A percentile compares a stretch with the other conserved stretches of the same genome.
These are phyloP conservation scores for Wallacemonas collosoma DNA, from an alignment of 208 protist species.

Conservation along the genomic window DNA sequence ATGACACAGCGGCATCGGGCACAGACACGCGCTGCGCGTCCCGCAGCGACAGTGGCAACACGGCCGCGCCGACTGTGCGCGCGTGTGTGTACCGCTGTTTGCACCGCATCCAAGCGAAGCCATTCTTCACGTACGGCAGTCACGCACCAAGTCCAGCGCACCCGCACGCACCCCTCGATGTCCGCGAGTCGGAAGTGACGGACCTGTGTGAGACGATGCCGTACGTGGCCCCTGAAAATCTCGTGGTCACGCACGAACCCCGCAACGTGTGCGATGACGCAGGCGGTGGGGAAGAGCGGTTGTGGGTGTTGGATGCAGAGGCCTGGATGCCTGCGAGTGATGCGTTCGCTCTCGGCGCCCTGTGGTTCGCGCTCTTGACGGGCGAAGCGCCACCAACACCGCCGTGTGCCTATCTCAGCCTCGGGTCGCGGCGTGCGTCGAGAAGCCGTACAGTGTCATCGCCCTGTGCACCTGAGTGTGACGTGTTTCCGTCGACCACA, in stretches of 20 bases:
- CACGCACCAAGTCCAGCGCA: constrained; percentile 6
- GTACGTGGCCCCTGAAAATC: constrained; percentile 32
- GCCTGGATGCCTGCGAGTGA: constrained; percentile 22
- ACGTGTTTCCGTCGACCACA: no score
- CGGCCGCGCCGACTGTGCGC: no score
- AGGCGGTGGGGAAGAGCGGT: background rate
- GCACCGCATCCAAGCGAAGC: background rate
- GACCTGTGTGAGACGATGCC: constrained; percentile 31
- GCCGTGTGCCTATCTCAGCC: constrained; percentile 17
- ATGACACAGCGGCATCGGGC: no score
- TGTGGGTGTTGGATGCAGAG: background rate
- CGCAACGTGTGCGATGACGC: background rate
- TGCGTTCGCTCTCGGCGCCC: constrained; percentile 57
- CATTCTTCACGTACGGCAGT: constrained; percentile 17
- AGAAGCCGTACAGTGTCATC: background rate
- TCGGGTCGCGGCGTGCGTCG: background rate
- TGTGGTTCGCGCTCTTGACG: constrained; percentile 60
- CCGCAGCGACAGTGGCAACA: no score
- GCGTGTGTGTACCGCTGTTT: background rate
- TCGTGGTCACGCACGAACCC: constrained; percentile 21
- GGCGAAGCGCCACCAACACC: constrained; percentile 38
- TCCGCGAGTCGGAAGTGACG: constrained; percentile 11
- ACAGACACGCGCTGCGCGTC: no score
- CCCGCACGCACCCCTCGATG: constrained; percentile 16
- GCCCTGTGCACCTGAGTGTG: background rate